phyloP scores from a whole-genome alignment of 2,329 filamentous ascomycete species.

The Furcasterigmium sp. region DNA sequence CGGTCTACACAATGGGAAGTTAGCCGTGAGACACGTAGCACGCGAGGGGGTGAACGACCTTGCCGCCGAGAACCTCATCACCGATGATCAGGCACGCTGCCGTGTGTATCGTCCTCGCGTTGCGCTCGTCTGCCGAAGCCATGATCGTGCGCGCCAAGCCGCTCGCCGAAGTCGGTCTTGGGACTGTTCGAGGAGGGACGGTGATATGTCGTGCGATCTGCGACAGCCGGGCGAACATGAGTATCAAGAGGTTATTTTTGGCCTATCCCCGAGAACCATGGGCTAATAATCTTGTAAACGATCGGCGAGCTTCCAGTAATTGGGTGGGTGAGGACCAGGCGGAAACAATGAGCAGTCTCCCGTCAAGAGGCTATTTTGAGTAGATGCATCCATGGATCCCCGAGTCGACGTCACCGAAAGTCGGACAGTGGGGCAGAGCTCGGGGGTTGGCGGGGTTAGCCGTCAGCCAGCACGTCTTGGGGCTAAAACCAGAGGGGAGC shows the following conservation, averaged over 20 bases:
- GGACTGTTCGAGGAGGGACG: conserved; percentile 15
- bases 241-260: not conserved
- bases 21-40: not conserved
- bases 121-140: conserved; percentile 47
- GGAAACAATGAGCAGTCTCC: no score
- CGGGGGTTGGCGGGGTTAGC: no score
- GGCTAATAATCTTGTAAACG: no score
- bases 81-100: conserved; percentile 92
- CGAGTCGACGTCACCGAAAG: no score
- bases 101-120: conserved; percentile 70
- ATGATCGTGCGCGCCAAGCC: conserved; percentile 30
- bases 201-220: conserved; percentile 67
- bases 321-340: no score
- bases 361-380: no score
- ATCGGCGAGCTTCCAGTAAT: no score
- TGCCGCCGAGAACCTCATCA: conserved; percentile 93
- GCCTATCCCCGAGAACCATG: no score
- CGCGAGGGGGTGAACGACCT: conserved; percentile 52
- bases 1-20: conserved; percentile 20
- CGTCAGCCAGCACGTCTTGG: no score
- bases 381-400: no score
- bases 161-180: conserved; percentile 21
- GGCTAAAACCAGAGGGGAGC: no score
- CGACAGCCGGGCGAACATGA: conserved; percentile 73
- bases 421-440: no score